Evolutionary conservation across 2,329 filamentous ascomycete genomes (phyloP), one percentile per base, ranked within the genome.

Genomic region (Trichoderma oligosporum): DNA sequence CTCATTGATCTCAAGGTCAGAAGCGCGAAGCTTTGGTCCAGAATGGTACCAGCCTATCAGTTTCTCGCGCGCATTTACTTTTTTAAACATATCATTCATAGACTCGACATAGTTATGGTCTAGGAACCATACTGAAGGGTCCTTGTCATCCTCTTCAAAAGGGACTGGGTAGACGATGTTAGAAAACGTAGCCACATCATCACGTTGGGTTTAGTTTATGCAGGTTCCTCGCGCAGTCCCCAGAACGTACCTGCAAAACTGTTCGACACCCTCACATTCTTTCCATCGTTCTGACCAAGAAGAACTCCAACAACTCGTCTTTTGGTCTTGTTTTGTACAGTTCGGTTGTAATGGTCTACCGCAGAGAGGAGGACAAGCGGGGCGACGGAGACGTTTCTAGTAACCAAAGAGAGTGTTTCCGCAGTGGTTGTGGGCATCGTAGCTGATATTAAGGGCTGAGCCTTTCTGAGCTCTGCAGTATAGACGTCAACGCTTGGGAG

Each of bases 71-170:
- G 94, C 94, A 78, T 99, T 99, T 81, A 99, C 92, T 79, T 97
- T 97, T 82, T 99, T 99, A 83, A 99, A 99, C 94, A 99, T 99
- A 75, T 97, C 94, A 78, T 94, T 96, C 94, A 99, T 99, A 66
- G 88, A 90, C 76, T 99, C 94, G 74, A 99, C 89, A 70, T 97
- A 99, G 82, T 97, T 97, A 82, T 99, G 94, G 74, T 99, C 94
- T 63, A 99, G 78, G 73, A 97, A 99, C 94, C 94, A 99, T 71
- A 99, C 94, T 33, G 93, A 95, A 3, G 93, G 93, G 72, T 99
- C 92, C 77, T 96, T 96, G 69, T 97, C 94, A 73, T 99, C 94
- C 78, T 99, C 94, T 76, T 99, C 94, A 70, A 99, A 99, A 1
- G 94, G 94, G 44, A 97, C 94, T 96, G 68, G 66, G 56, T 61